phyloP scores from a whole-genome alignment of 139 green algal species.

The Haematococcus lacustris region DNA sequence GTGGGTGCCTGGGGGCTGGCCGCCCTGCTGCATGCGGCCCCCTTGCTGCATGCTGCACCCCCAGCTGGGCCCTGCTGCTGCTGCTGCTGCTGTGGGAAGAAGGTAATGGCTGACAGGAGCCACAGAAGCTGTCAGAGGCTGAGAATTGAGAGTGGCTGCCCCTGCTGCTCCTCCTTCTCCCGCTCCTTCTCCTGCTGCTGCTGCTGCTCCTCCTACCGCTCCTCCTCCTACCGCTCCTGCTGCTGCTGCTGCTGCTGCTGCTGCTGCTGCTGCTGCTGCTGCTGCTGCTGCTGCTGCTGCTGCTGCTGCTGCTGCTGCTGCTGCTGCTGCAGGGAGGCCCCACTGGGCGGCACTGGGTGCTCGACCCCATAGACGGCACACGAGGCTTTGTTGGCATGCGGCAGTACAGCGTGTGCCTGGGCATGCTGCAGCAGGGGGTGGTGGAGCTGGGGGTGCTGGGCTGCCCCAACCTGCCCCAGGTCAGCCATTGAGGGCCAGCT shows the following conservation, averaged over 20 bases:
- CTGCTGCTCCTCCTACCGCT: neutral
- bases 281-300: slow-evolving; percentile 9
- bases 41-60: neutral
- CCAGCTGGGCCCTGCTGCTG: neutral
- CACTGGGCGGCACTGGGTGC: slow-evolving; percentile 79
- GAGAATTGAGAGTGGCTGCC: neutral
- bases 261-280: neutral
- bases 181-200: neutral
- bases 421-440: slow-evolving; percentile 63
- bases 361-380: slow-evolving; percentile 93
- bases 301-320: neutral
- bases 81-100: neutral
- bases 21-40: too few relatives aligned
- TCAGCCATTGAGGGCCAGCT: too few relatives aligned
- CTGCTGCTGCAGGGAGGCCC: slow-evolving; percentile 60
- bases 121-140: neutral
- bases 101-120: neutral
- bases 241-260: slow-evolving; percentile 2
- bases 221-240: neutral
- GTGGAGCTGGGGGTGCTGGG: slow-evolving; percentile 83
- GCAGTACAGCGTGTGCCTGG: slow-evolving; percentile 93
- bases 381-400: slow-evolving; percentile 88
- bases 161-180: neutral
- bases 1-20: too few relatives aligned
- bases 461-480: slow-evolving; percentile 89